These are phyloP conservation scores for Phytophthora sp. DNA, from an alignment of 352 stramenopile species.

Conservation along the genomic window DNA sequence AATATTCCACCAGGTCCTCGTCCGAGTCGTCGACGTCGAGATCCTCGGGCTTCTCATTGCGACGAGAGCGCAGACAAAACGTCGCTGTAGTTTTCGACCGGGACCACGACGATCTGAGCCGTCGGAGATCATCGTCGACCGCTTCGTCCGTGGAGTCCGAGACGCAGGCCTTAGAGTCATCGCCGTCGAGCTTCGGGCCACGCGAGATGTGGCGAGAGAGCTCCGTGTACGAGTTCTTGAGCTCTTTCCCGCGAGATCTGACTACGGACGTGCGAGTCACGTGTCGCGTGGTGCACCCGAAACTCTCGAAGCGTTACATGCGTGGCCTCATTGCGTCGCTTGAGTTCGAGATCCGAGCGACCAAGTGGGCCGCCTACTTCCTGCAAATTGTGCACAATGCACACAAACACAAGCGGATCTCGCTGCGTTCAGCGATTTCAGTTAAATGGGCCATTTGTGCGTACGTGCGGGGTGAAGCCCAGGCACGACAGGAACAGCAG, in stretches of 20 bases:
- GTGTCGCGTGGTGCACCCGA: constrained; percentile 44
- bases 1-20: constrained; percentile 32
- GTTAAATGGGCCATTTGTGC: constrained; percentile 73
- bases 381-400: constrained; percentile 59
- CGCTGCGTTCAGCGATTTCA: constrained; percentile 46
- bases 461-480: constrained; percentile 56
- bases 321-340: constrained; percentile 50
- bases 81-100: neutral
- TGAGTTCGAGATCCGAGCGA: constrained; percentile 79
- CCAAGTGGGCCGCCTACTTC: constrained; percentile 84
- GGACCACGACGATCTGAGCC: constrained; percentile 13
- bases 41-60: constrained; percentile 22
- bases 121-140: constrained; percentile 9
- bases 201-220: constrained; percentile 39
- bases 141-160: constrained; percentile 14
- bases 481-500: constrained; percentile 46
- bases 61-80: constrained; percentile 14
- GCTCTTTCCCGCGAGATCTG: constrained; percentile 46
- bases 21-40: constrained; percentile 29
- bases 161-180: constrained; percentile 1
- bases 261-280: constrained; percentile 49
- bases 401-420: constrained; percentile 36
- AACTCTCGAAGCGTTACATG: constrained; percentile 39
- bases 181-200: constrained; percentile 14
- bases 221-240: constrained; percentile 45